A percentile compares a stretch with the other conserved stretches of the same genome.
Evolutionary conservation across 1,284 basidiomycete genomes (phyloP).

Genomic region (Pascua sp.): DNA sequence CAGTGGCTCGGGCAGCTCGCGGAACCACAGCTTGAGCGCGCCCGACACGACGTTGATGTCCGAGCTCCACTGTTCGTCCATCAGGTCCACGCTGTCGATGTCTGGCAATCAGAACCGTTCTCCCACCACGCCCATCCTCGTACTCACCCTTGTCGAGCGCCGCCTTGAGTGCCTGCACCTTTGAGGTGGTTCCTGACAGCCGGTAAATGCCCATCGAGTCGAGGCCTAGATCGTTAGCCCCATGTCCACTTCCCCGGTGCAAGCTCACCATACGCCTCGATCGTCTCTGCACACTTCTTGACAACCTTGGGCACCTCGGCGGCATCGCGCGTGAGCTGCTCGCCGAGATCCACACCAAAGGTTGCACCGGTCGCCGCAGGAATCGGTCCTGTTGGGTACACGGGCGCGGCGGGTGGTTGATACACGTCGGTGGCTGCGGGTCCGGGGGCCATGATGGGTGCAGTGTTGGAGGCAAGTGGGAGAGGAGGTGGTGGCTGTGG

Average conservation of each 20-base stretch:
- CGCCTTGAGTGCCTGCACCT: slow-evolving; percentile 78
- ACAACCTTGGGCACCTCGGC: slow-evolving; percentile 86
- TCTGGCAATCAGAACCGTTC: slow-evolving; percentile 54
- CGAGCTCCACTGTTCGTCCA: slow-evolving; percentile 81
- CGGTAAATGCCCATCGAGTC: slow-evolving; percentile 87
- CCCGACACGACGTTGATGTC: slow-evolving; percentile 97
- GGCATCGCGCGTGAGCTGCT: slow-evolving; percentile 84
- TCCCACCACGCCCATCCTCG: not conserved
- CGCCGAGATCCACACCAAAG: slow-evolving; percentile 85
- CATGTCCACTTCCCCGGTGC: not conserved
- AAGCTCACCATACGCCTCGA: slow-evolving; percentile 70
- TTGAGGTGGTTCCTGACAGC: slow-evolving; percentile 84
- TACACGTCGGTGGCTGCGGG: not conserved
- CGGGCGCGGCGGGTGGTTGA: too few relatives aligned
- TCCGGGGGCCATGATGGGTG: not conserved
- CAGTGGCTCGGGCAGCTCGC: slow-evolving; percentile 92
- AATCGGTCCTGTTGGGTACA: slow-evolving; percentile 11
- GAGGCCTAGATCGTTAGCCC: slow-evolving; percentile 53
- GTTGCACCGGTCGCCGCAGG: slow-evolving; percentile 54
- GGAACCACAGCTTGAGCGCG: slow-evolving; percentile 91
- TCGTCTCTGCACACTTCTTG: slow-evolving; percentile 83
- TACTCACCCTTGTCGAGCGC: slow-evolving; percentile 76
- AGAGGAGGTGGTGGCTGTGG: not conserved
- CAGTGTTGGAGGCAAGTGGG: slow-evolving; percentile 10
- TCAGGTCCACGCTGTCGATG: slow-evolving; percentile 75